These are phyloP conservation scores for Rutstroemia sp. DNA, from an alignment of 2,329 filamentous ascomycete species.

Conservation along the genomic window DNA sequence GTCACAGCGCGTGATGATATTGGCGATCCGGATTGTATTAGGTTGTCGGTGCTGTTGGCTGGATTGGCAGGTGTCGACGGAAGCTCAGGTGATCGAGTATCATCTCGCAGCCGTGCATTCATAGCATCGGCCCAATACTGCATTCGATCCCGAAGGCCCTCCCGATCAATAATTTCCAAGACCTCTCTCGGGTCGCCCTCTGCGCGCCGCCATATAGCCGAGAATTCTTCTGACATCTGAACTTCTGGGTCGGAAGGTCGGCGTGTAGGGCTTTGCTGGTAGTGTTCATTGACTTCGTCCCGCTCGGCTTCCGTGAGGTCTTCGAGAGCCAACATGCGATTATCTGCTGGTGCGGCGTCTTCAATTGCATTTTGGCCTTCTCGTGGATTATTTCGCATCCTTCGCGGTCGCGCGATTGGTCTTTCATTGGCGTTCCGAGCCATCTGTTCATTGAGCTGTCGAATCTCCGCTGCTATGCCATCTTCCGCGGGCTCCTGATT, in stretches of 20 bases:
- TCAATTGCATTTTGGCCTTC: too few relatives aligned
- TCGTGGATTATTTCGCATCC: too few relatives aligned
- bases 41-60: background rate
- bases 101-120: background rate
- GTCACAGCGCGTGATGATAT: too few relatives aligned
- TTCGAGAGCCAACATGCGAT: too few relatives aligned
- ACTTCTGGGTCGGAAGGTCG: conserved; percentile 17
- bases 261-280: background rate
- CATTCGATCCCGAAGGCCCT: conserved; percentile 51
- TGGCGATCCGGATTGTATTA: background rate
- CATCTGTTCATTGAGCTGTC: conserved; percentile 4
- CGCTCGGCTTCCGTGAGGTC: too few relatives aligned
- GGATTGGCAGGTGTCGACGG: background rate
- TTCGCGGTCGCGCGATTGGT: background rate
- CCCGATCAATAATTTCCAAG: conserved; percentile 52
- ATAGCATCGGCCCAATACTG: conserved; percentile 48
- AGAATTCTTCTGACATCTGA: conserved; percentile 35
- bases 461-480: conserved; percentile 1
- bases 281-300: background rate
- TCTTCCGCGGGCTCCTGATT: conserved; percentile 14
- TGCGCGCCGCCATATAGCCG: conserved; percentile 51
- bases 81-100: background rate
- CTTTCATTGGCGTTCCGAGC: background rate
- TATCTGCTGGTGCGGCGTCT: too few relatives aligned
- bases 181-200: conserved; percentile 52